Percentiles rank a stretch among this genome's conserved stretches.
phyloP scores from a whole-genome alignment of 2,329 filamentous ascomycete species.

The Microcera coccophila region DNA sequence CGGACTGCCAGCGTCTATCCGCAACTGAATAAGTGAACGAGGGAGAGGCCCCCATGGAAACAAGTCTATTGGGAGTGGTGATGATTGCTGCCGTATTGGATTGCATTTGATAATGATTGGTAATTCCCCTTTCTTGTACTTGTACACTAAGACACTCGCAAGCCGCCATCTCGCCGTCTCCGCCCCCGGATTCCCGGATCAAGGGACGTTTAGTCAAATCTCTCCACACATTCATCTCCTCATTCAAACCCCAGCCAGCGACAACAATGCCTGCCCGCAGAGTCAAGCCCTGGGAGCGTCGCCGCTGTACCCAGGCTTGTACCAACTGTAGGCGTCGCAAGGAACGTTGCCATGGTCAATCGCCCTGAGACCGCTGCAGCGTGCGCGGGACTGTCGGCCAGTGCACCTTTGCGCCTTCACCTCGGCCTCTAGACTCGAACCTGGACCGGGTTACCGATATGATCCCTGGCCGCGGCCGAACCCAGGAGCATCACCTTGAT shows the following conservation, averaged over 20 bases:
- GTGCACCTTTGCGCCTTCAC: conserved; percentile 9
- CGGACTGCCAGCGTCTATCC: too few species aligned
- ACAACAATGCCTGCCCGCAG: conserved; percentile 18
- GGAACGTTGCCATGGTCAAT: conserved; percentile 27
- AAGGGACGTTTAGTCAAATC: too few species aligned
- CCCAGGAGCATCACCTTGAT: not conserved
- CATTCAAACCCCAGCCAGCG: not conserved
- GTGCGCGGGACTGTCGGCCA: conserved; percentile 18
- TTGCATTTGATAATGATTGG: too few species aligned
- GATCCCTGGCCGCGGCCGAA: not conserved
- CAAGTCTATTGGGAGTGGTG: too few species aligned
- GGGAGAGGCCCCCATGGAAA: too few species aligned
- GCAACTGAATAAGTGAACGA: too few species aligned
- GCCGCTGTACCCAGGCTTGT: conserved; percentile 26
- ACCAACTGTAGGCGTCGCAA: conserved; percentile 28
- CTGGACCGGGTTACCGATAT: not conserved
- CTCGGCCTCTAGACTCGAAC: not conserved
- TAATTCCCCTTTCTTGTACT: too few species aligned
- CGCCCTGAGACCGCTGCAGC: conserved; percentile 26
- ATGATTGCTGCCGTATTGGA: too few species aligned
- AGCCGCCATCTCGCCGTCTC: too few species aligned
- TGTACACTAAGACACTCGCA: too few species aligned
- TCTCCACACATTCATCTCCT: too few species aligned
- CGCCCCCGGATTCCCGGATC: too few species aligned
- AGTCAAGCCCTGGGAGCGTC: conserved; percentile 20